Evolutionary conservation across 371 early-diverging fungal species (phyloP).

Genomic region (Mucor velutinosus): DNA sequence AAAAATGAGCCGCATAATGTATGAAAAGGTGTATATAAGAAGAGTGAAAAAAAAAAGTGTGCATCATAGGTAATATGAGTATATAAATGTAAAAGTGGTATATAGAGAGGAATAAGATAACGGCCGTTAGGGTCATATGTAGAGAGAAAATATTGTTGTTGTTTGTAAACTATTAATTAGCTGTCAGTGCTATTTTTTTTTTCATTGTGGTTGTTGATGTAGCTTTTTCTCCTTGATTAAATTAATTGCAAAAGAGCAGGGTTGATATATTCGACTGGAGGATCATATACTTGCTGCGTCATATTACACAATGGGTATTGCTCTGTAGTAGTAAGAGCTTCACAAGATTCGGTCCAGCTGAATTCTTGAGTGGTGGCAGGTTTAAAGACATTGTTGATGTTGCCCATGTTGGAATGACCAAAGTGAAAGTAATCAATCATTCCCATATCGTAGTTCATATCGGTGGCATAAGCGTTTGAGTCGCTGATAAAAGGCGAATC

Average conservation of each 20-base stretch:
- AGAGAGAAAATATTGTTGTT: background rate
- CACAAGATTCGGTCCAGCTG: background rate
- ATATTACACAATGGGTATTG: background rate
- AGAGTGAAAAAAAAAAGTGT: background rate
- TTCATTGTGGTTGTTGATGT: background rate
- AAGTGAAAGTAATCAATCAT: conserved; percentile 1
- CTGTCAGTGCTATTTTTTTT: background rate
- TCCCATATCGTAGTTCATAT: background rate
- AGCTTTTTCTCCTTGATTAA: background rate
- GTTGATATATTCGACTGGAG: conserved; percentile 7
- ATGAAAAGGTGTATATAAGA: background rate
- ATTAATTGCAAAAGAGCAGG: conserved; percentile 6
- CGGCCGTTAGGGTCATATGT: background rate
- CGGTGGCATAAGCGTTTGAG: background rate
- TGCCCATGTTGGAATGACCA: background rate
- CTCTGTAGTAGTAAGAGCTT: background rate
- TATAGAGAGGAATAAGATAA: background rate
- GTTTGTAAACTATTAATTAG: background rate
- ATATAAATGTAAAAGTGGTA: background rate
- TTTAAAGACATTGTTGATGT: background rate
- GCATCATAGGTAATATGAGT: background rate
- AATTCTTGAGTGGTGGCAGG: background rate
- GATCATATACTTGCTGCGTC: background rate
- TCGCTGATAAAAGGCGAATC: conserved; percentile 8
- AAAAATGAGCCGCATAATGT: background rate